Evolutionary conservation across 73 alveolate genomes (phyloP).

Genomic region (Paramecium sexaurelia): DNA sequence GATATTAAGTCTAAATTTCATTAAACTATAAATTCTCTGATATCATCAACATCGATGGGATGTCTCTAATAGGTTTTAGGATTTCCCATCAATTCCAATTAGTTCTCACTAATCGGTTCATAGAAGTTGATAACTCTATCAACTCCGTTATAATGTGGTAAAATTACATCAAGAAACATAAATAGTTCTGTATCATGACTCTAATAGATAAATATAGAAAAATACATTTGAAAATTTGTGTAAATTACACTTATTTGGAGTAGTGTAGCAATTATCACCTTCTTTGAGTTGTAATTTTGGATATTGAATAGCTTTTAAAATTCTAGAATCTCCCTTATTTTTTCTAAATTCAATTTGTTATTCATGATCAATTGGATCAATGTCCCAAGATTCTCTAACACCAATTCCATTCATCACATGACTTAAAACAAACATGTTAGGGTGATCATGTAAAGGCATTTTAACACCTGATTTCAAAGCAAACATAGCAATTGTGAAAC

Average conservation of each 20-base stretch:
- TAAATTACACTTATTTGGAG: conserved; percentile 46
- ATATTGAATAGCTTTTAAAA: conserved; percentile 9
- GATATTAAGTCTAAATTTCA: background rate
- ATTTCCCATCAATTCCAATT: conserved; percentile 16
- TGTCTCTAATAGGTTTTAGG: conserved; percentile 21
- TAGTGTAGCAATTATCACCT: conserved; percentile 54
- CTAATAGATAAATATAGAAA: background rate
- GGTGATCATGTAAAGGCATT: conserved; percentile 58
- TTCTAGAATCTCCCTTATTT: background rate
- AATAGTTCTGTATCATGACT: background rate
- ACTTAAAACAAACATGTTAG: conserved; percentile 49
- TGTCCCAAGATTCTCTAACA: conserved; percentile 51
- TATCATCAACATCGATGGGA: conserved; percentile 40
- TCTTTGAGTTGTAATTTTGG: background rate
- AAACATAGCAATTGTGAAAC: conserved; percentile 50
- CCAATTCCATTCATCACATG: conserved; percentile 51
- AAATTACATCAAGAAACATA: conserved; percentile 28
- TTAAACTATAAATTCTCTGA: conserved; percentile 29
- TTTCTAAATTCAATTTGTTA: background rate
- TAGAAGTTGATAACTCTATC: conserved; percentile 52
- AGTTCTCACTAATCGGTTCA: conserved; percentile 12
- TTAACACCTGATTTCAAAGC: conserved; percentile 16
- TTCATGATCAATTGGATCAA: background rate
- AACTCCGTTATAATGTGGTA: conserved; percentile 43
- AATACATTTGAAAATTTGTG: conserved; percentile 37